phyloP scores from a whole-genome alignment of 2,329 filamentous ascomycete genomes.

The Apiospora koreana region DNA sequence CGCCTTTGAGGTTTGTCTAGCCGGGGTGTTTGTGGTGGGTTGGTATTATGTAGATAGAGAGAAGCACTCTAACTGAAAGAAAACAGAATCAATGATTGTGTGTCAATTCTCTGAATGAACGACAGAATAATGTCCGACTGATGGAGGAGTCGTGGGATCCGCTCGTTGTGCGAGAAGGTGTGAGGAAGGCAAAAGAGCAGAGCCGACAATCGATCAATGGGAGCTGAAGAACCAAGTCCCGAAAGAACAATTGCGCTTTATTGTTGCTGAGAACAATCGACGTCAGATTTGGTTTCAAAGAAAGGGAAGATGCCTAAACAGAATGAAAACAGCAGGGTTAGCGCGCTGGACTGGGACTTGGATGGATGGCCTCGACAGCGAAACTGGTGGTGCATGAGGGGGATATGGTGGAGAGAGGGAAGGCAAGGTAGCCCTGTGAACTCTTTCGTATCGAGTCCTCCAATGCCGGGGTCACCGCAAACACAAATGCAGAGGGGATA shows the following conservation, averaged over 20 bases:
- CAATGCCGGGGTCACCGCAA: neutral
- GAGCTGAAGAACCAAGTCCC: slow-evolving; percentile 15
- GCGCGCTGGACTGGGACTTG: neutral
- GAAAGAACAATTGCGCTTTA: neutral
- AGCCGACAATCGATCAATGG: slow-evolving; percentile 17
- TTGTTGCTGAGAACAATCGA: slow-evolving; percentile 1
- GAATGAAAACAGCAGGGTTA: neutral
- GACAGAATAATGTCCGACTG: slow-evolving; percentile 22
- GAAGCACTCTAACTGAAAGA: slow-evolving; percentile 6
- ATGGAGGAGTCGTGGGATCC: slow-evolving; percentile 19
- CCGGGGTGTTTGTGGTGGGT: slow-evolving; percentile 3
- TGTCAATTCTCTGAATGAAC: slow-evolving; percentile 28
- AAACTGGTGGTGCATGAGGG: neutral
- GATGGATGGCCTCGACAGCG: neutral
- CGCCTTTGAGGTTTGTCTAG: neutral
- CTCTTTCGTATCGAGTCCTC: neutral
- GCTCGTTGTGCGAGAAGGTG: slow-evolving; percentile 17
- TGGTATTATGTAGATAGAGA: slow-evolving; percentile 17
- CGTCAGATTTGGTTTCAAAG: slow-evolving; percentile 3
- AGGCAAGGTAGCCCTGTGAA: neutral
- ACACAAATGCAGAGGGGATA: neutral
- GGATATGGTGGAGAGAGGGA: neutral
- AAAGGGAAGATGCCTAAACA: neutral
- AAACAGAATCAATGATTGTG: slow-evolving; percentile 15
- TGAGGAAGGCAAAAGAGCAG: slow-evolving; percentile 11